These are phyloP conservation scores for Gillenia trifoliata DNA, from an alignment of 306 rosid species.

Conservation along the genomic window DNA sequence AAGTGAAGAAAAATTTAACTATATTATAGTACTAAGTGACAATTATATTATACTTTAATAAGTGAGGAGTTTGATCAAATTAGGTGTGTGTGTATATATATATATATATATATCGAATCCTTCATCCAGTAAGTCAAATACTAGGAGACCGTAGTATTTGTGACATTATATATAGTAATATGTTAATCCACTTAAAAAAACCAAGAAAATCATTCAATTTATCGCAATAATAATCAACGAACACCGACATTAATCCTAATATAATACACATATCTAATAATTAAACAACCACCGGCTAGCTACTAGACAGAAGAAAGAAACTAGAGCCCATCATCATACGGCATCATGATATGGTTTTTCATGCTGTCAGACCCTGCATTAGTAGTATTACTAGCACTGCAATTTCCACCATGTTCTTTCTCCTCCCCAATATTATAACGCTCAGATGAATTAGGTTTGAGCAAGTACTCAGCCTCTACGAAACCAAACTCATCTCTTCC, in stretches of 20 bases:
- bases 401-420: background rate
- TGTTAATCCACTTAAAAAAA: too few species aligned
- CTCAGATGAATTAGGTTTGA: background rate
- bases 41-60: too few species aligned
- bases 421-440: background rate
- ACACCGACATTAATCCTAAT: background rate
- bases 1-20: too few species aligned
- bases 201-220: background rate
- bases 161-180: too few species aligned
- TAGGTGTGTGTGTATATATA: too few species aligned
- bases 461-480: constrained; percentile 6
- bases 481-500: background rate
- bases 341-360: background rate
- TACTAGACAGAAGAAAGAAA: background rate
- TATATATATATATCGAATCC: too few species aligned
- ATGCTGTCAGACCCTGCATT: background rate
- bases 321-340: background rate
- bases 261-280: too few species aligned
- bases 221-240: background rate
- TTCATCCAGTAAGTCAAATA: too few species aligned
- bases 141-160: too few species aligned
- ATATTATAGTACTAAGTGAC: too few species aligned
- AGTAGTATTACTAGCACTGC: background rate
- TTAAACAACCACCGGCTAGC: background rate
- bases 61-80: too few species aligned